Conservation (phyloP, 1,284 basidiomycete genomes). For the Vanrija sp. region DNA sequence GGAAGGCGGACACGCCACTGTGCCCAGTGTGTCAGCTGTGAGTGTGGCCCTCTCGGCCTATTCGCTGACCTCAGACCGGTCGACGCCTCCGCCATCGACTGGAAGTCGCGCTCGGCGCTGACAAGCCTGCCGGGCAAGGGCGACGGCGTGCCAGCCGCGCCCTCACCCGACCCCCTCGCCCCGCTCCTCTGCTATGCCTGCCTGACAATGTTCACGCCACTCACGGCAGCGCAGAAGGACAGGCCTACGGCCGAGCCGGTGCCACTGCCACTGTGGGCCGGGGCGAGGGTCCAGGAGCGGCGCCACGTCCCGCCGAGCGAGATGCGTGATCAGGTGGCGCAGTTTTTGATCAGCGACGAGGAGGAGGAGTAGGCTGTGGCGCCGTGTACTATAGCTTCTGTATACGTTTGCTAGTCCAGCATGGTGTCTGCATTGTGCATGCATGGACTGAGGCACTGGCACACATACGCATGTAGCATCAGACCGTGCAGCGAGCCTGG, state of each 20-base stretch:
- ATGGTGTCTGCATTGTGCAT: too few relatives aligned
- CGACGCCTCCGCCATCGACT: conserved; percentile 63
- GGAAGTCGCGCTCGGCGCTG: conserved; percentile 70
- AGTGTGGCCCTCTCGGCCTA: conserved; percentile 24
- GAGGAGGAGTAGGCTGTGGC: not conserved
- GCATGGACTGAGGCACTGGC: too few relatives aligned
- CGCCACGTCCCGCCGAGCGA: conserved; percentile 21
- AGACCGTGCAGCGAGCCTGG: too few relatives aligned
- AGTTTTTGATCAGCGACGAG: conserved; percentile 24
- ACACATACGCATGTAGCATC: too few relatives aligned
- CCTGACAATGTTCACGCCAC: conserved; percentile 61
- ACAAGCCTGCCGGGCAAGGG: conserved; percentile 53
- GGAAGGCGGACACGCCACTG: conserved; percentile 39
- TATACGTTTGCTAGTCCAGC: too few relatives aligned
- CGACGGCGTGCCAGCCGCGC: not conserved
- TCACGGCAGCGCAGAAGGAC: conserved; percentile 17
- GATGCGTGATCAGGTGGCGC: conserved; percentile 34
- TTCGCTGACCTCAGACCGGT: conserved; percentile 55
- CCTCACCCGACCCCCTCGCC: conserved; percentile 44
- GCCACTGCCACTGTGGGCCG: conserved; percentile 37
- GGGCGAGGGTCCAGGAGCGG: conserved; percentile 13
- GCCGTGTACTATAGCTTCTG: not conserved
- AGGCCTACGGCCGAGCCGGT: conserved; percentile 11
- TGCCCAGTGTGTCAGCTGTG: conserved; percentile 74
- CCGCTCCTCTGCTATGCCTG: conserved; percentile 68